Percentiles rank a stretch among this genome's conserved stretches.
These are phyloP conservation scores for Torulaspora franciscae DNA, from an alignment of 805 yeast genomes.

Conservation along the genomic window DNA sequence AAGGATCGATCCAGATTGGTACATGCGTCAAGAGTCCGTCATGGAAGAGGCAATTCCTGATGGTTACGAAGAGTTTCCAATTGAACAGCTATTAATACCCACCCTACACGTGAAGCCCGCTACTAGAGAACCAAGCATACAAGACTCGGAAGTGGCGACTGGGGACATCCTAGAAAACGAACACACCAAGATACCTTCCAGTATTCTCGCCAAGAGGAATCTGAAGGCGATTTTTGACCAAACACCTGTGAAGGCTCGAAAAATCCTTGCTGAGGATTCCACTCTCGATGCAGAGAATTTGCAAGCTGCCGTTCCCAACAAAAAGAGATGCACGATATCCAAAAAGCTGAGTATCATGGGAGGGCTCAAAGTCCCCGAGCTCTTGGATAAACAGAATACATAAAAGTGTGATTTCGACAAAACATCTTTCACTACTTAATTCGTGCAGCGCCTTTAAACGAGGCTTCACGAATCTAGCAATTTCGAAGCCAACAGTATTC, in stretches of 20 bases:
- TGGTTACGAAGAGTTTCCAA: conserved; percentile 11
- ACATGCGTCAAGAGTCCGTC: conserved; percentile 3
- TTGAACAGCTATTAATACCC: conserved; percentile 17
- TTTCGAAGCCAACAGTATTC: too few relatives aligned
- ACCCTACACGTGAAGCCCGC: background rate
- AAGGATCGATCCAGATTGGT: conserved; percentile 23
- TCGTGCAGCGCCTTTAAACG: background rate
- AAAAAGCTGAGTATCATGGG: conserved; percentile 1
- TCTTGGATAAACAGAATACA: background rate
- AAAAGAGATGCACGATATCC: conserved; percentile 2
- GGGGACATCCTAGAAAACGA: conserved; percentile 16
- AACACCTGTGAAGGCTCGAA: conserved; percentile 12
- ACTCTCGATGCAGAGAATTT: background rate
- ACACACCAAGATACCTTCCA: conserved; percentile 17
- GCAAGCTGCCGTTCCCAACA: background rate
- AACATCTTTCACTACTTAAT: background rate
- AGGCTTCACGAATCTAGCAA: background rate
- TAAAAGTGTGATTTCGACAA: background rate
- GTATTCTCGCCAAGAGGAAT: conserved; percentile 17
- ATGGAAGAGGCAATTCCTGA: conserved; percentile 5
- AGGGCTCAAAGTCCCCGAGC: background rate
- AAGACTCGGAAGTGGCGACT: conserved; percentile 12
- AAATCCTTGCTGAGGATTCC: conserved; percentile 10
- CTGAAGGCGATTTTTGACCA: conserved; percentile 21
- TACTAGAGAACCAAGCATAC: background rate